Evolutionary conservation across 1,284 basidiomycete genomes (phyloP), one percentile per base, ranked within the genome.

Genomic region (Ganoderma sinense): DNA sequence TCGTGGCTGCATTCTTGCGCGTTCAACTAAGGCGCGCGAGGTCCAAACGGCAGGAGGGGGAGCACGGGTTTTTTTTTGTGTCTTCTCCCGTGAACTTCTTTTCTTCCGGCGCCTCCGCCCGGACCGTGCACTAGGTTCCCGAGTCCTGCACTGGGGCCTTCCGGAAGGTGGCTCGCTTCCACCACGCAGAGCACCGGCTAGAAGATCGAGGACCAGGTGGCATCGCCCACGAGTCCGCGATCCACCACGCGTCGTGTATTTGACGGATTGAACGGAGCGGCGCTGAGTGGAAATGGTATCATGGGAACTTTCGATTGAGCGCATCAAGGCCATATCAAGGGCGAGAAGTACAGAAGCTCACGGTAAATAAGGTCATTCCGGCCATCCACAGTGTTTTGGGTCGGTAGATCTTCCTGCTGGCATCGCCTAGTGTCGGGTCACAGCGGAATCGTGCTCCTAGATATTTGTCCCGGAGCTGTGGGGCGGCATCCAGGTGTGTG

Each of bases 61-160:
- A 29, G 56, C 56, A 36, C 18, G 56, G 10, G 56, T 39, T 59
- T 36, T 59, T 10, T 39, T 59, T 36, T 59, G 10, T 59, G 18
- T 11, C 31, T 59, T 59, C 56, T 59, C 56, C 56, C 56, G 56
- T 59, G 56, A 59, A 11, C 33, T 59, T 39, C 56, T 59, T 36
- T 59, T 33, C 31, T 13, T 39, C 10, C 18, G 11, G 33, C 31
- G 56, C 20, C 56, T 39, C 33, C 18, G 10, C 13, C 31, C 56
- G 33, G 56, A 2, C 56, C 56, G 56, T 10, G 18, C 56, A 6
- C 10, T 59, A 7, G 56, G 56, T 59, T 31, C 56, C 20, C 20
- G 10, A 59, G 56, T n/a, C 18, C 33, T 39, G 31, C 29, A 23
- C 56, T 36, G 13, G 20, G 48, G 33, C 1, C 56, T 59, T 59